Conservation (phyloP, 2,329 filamentous ascomycete genomes). For the Talaromyces sp. region DNA sequence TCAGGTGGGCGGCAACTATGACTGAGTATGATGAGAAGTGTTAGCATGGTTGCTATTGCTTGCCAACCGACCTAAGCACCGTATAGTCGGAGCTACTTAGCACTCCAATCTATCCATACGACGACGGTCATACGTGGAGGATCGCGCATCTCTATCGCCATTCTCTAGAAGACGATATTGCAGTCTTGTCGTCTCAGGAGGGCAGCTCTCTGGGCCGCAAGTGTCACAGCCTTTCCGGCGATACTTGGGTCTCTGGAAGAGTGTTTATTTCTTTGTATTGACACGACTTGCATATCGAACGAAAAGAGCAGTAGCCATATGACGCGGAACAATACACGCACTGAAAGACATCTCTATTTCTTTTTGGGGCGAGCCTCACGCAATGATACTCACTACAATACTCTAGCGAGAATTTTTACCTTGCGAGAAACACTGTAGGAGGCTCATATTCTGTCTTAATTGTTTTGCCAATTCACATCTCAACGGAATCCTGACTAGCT, state of each 20-base stretch:
- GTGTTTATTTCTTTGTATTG: neutral
- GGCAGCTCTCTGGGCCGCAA: neutral
- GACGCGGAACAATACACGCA: neutral
- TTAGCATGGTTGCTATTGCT: neutral
- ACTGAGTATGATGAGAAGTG: constrained; percentile 42
- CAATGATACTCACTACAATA: neutral
- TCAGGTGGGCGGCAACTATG: constrained; percentile 70
- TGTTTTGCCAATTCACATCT: neutral
- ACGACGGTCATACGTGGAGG: neutral
- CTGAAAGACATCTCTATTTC: neutral
- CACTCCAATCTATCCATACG: neutral
- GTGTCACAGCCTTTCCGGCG: neutral
- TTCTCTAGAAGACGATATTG: neutral
- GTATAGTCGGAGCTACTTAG: neutral
- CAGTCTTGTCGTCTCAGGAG: neutral
- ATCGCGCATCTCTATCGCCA: neutral
- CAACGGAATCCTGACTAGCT: neutral
- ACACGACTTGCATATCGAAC: neutral
- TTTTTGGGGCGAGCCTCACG: neutral
- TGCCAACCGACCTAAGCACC: neutral
- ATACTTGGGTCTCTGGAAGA: neutral
- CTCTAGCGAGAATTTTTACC: neutral
- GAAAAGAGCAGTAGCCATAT: neutral
- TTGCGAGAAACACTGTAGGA: neutral
- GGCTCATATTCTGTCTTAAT: neutral